Evolutionary conservation across 2,329 filamentous ascomycete species (phyloP).

Genomic region (Botrytis tulipae): DNA sequence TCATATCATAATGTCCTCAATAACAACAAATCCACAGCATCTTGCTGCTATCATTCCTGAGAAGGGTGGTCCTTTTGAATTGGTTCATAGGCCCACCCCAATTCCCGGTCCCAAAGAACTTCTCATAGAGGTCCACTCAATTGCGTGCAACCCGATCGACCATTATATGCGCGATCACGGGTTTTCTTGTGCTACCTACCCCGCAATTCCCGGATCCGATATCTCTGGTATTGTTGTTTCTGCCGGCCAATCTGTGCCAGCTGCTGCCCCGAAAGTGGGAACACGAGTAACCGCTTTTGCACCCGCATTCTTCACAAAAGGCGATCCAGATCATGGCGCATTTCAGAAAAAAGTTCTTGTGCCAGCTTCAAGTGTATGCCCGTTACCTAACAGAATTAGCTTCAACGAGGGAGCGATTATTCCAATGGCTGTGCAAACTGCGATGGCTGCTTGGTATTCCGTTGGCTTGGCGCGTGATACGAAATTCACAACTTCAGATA

Average conservation of each 20-base stretch:
- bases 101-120: slow-evolving; percentile 42
- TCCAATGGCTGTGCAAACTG: slow-evolving; percentile 39
- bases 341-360: slow-evolving; percentile 38
- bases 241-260: slow-evolving; percentile 23
- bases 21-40: not conserved
- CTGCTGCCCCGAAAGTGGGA: slow-evolving; percentile 20
- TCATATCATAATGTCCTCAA: not conserved
- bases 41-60: slow-evolving; percentile 12
- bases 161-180: slow-evolving; percentile 38
- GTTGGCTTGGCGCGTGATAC: slow-evolving; percentile 23
- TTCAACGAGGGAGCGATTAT: slow-evolving; percentile 39
- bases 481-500: slow-evolving; percentile 10
- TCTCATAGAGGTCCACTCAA: slow-evolving; percentile 42
- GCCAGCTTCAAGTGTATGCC: slow-evolving; percentile 24
- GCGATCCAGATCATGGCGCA: slow-evolving; percentile 28
- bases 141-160: slow-evolving; percentile 45
- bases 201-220: slow-evolving; percentile 27
- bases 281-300: slow-evolving; percentile 40
- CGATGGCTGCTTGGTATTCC: slow-evolving; percentile 38
- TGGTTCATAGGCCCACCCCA: slow-evolving; percentile 35
- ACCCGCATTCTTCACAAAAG: slow-evolving; percentile 16
- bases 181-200: slow-evolving; percentile 32
- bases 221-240: slow-evolving; percentile 24
- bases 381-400: slow-evolving; percentile 36
- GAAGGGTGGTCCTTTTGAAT: not conserved